phyloP scores from a whole-genome alignment of 2,329 filamentous ascomycete species.

The Hysterium pulicare region DNA sequence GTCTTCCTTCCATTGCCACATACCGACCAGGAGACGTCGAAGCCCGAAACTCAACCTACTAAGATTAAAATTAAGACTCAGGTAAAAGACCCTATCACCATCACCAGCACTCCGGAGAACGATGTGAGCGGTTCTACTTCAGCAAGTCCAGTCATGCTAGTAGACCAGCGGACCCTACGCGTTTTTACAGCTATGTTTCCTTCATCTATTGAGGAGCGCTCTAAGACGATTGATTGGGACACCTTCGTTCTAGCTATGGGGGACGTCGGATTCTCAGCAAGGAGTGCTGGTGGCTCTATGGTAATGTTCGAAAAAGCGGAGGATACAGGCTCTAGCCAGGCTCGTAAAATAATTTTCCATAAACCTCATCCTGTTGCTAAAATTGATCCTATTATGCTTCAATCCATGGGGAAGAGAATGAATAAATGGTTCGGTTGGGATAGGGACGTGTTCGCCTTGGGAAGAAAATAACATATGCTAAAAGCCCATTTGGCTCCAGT shows the following conservation, averaged over 20 bases:
- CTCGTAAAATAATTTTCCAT: conserved; percentile 23
- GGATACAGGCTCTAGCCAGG: neutral
- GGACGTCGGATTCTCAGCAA: conserved; percentile 12
- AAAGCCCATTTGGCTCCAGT: too few relatives aligned
- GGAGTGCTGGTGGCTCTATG: conserved; percentile 14
- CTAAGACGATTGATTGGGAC: conserved; percentile 9
- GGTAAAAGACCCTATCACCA: neutral
- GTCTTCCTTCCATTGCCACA: conserved; percentile 4
- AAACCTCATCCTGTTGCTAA: conserved; percentile 23
- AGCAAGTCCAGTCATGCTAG: neutral
- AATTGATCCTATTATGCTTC: conserved; percentile 25
- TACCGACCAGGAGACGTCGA: neutral
- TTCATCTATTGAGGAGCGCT: conserved; percentile 8
- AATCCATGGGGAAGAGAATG: conserved; percentile 23
- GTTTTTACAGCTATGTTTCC: conserved; percentile 15
- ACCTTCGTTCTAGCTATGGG: conserved; percentile 15
- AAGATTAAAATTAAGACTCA: conserved; percentile 9
- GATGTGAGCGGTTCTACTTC: too few relatives aligned
- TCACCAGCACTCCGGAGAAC: neutral
- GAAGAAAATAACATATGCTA: neutral
- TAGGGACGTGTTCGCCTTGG: conserved; percentile 3
- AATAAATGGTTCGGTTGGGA: conserved; percentile 28
- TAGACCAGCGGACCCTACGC: conserved; percentile 6
- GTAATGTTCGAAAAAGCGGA: conserved; percentile 12
- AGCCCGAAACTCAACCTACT: neutral